Conservation (phyloP, 257 asterid species). For the Plantago ovata region DNA sequence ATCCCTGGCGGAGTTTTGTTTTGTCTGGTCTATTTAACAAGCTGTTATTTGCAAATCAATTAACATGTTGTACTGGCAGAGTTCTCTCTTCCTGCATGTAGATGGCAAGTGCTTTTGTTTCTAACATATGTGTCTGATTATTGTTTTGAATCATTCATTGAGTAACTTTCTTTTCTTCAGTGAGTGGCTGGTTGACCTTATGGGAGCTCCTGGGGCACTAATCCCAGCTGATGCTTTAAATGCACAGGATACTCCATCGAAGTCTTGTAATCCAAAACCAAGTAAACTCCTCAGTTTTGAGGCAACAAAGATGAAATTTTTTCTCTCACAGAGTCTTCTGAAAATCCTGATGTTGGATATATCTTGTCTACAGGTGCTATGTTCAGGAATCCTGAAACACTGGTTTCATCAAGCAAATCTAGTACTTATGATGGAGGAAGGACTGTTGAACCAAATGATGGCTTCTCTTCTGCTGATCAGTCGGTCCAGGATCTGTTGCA, state of each 20-base stretch:
- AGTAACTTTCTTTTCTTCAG: conserved; percentile 50
- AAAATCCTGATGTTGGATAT: conserved; percentile 31
- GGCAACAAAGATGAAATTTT: conserved; percentile 32
- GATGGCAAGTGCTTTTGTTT: not conserved
- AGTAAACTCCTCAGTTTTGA: conserved; percentile 46
- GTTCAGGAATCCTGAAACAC: conserved; percentile 42
- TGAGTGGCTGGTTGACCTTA: conserved; percentile 97
- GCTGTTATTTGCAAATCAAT: not conserved
- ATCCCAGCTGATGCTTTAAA: conserved; percentile 82
- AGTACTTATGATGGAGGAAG: conserved; percentile 47
- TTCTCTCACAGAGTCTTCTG: conserved; percentile 26
- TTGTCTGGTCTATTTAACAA: no score
- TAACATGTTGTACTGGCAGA: not conserved
- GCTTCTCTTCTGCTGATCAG: conserved; percentile 41
- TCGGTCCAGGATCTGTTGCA: conserved; percentile 49
- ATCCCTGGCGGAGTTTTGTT: no score
- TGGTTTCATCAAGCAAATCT: conserved; percentile 31
- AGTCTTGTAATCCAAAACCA: conserved; percentile 41
- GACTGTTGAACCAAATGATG: conserved; percentile 53
- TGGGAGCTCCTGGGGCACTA: conserved; percentile 99
- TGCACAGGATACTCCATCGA: conserved; percentile 64
- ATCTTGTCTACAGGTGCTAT: conserved; percentile 30
- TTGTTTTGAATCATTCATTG: conserved; percentile 18
- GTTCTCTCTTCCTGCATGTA: no score
- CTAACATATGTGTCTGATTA: not conserved